Base-by-base conservation (phyloP, 2,329 filamentous ascomycete genomes). In the Talaromyces sp. region DNA sequence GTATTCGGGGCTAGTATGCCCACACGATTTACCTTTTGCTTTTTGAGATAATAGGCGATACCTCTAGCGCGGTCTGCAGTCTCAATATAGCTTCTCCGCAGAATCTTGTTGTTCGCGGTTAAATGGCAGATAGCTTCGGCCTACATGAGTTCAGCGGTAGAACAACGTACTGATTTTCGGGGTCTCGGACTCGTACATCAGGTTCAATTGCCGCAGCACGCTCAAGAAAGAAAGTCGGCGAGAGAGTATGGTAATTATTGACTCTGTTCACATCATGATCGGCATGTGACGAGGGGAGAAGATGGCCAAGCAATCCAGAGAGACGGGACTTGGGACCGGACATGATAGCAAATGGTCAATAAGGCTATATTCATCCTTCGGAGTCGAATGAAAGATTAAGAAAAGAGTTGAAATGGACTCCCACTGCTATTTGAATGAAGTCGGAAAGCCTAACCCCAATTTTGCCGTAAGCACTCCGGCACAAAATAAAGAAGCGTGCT, bases 1-100 rank as follows among this genome's bases (percentile, higher is more conserved):
- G 95, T 99, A 74, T 99, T 99, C 2, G 95, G 91, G 8, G 87
- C 88, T 11, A 99, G 81, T 55, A 99, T 88, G 6, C 95, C 95
- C 5, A 98, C 89, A 64, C 90, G 84, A 70, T 86, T 88, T 71
- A 86, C 87, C 4, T 84, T 83, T 71, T 90, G 86, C 74, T 90
- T 91, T 68, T 85, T 84, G 62, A 99, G 74, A 74, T 89, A 98
- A 77, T 96, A 98, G 14, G 92, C 93, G 18, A 99, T 80, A 0
- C 93, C 95, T 46, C 91, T 81, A 2, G 93, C 91, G 48, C 95
- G 90, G 71, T 96, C 91, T 16, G 95, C 90, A 64, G 92, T 87
- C 71, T 95, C 88, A 63, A 82, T 81, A 73, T 99, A 99, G 2
- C 85, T 88, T 63, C 93, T 86, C 37, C 89, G 85, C 37, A 98